Evolutionary conservation across 1,139 yeast genomes (phyloP).

Genomic region (Magnusiomyces suaveolens): DNA sequence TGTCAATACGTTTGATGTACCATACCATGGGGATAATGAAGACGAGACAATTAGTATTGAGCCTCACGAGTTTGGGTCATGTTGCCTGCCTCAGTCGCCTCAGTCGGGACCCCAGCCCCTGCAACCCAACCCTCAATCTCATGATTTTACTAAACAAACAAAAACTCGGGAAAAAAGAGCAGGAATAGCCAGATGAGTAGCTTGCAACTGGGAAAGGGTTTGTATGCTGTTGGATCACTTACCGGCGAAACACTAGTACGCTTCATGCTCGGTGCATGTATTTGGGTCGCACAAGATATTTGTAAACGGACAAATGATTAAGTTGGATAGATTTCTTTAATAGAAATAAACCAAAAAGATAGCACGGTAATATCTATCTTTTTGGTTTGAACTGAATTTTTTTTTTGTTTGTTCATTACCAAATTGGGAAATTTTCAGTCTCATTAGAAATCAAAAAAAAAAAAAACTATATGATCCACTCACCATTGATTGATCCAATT

Average conservation of each 20-base stretch:
- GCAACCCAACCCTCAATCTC: not conserved
- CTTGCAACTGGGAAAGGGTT: slow-evolving; percentile 11
- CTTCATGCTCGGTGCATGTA: slow-evolving; percentile 26
- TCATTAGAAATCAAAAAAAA: no score
- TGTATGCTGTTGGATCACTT: slow-evolving; percentile 28
- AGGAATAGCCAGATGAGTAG: not conserved
- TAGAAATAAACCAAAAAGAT: no score
- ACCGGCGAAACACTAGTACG: slow-evolving; percentile 31
- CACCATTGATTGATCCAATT: no score
- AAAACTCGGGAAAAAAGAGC: no score
- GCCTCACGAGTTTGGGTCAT: not conserved
- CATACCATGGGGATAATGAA: not conserved
- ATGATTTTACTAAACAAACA: not conserved
- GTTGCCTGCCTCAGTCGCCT: not conserved
- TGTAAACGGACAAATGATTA: not conserved
- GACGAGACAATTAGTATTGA: not conserved
- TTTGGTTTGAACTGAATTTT: no score
- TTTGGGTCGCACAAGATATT: slow-evolving; percentile 22
- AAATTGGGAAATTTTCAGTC: no score
- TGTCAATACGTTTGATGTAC: no score
- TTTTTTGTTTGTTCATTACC: no score
- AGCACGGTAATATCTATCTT: no score
- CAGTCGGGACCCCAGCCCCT: not conserved
- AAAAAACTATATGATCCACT: no score
- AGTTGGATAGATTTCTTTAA: not conserved